phyloP scores from a whole-genome alignment of 768 basidiomycete genomes.

The Hygrocybe punicea region DNA sequence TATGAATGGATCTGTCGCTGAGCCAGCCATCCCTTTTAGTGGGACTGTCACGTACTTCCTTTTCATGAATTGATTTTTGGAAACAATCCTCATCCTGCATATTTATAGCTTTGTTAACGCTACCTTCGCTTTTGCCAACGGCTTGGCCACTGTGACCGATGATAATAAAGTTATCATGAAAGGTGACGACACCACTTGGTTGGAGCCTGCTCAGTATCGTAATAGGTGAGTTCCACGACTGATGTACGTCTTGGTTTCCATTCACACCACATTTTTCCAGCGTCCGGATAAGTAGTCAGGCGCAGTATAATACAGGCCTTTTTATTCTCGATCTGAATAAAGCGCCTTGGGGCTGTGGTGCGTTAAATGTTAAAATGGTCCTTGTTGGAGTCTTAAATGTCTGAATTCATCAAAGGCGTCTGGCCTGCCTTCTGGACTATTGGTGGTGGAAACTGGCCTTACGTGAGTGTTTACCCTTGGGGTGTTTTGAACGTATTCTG shows the following conservation, averaged over 20 bases:
- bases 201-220: slow-evolving; percentile 52
- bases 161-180: slow-evolving; percentile 70
- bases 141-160: slow-evolving; percentile 55
- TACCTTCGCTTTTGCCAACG: slow-evolving; percentile 48
- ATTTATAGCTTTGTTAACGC: slow-evolving; percentile 56
- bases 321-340: slow-evolving; percentile 80
- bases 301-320: slow-evolving; percentile 68
- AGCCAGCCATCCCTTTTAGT: slow-evolving; percentile 36
- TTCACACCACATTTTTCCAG: slow-evolving; percentile 35
- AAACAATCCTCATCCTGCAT: slow-evolving; percentile 1
- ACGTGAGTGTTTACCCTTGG: slow-evolving; percentile 39
- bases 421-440: slow-evolving; percentile 86
- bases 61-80: neutral
- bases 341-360: slow-evolving; percentile 89
- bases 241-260: neutral
- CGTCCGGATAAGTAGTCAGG: slow-evolving; percentile 70
- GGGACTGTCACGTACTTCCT: slow-evolving; percentile 64
- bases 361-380: slow-evolving; percentile 22
- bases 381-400: neutral
- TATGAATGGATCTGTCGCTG: slow-evolving; percentile 4
- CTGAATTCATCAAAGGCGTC: slow-evolving; percentile 43
- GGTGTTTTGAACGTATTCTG: neutral
- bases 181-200: slow-evolving; percentile 62
- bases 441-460: slow-evolving; percentile 60
- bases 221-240: slow-evolving; percentile 46